These are phyloP conservation scores for Litchi chinensis DNA, from an alignment of 345 rosid species.

Conservation along the genomic window DNA sequence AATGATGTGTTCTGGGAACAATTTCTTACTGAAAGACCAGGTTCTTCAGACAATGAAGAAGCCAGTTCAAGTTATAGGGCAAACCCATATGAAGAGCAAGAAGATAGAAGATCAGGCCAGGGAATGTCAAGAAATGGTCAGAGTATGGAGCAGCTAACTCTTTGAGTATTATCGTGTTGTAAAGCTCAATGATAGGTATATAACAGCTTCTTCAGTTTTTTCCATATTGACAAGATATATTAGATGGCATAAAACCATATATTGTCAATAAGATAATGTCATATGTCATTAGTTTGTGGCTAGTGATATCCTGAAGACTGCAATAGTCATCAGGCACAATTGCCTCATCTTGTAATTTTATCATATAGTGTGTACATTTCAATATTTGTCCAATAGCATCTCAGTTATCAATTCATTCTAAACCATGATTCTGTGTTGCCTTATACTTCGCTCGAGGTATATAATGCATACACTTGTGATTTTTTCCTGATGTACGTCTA, in stretches of 20 bases:
- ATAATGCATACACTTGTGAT: neutral
- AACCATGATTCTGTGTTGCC: neutral
- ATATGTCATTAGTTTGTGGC: neutral
- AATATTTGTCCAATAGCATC: neutral
- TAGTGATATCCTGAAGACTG: neutral
- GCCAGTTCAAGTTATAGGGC: slow-evolving; percentile 72
- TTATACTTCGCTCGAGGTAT: neutral
- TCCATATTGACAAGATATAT: neutral
- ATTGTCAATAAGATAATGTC: slow-evolving; percentile 14
- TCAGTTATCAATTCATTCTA: neutral
- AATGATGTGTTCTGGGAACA: slow-evolving; percentile 98
- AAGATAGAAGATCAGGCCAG: slow-evolving; percentile 47
- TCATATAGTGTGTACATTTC: neutral
- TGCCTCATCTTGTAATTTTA: neutral
- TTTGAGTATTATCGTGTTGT: slow-evolving; percentile 37
- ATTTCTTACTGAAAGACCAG: slow-evolving; percentile 91
- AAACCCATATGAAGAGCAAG: slow-evolving; percentile 61
- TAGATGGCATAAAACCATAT: neutral
- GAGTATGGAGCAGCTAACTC: slow-evolving; percentile 67
- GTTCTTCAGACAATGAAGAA: slow-evolving; percentile 80
- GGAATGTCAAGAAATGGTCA: slow-evolving; percentile 48
- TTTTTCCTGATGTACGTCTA: neutral
- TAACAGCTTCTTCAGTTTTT: slow-evolving; percentile 16
- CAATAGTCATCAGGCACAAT: neutral
- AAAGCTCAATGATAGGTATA: slow-evolving; percentile 18